Conservation (phyloP, 2,329 filamentous ascomycete genomes). For the Paecilomyces fulvus region DNA sequence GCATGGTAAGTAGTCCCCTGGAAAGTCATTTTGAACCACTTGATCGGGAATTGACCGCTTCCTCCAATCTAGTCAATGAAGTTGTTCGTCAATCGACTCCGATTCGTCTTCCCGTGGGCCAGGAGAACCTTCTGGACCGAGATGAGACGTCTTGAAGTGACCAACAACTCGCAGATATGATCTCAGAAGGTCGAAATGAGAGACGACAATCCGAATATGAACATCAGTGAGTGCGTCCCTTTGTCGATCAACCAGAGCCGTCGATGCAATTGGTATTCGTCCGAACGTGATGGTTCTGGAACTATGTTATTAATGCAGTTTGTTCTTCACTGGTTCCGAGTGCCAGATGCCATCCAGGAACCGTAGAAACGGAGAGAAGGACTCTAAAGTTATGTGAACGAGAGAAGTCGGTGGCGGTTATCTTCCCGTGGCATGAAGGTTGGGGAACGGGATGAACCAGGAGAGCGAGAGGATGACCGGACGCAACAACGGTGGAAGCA, state of each 20-base stretch:
- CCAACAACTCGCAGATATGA: neutral
- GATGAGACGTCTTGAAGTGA: neutral
- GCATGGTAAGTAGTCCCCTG: conserved; percentile 47
- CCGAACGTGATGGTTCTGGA: neutral
- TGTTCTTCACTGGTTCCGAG: neutral
- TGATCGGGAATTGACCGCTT: neutral
- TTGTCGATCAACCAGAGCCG: neutral
- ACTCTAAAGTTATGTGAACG: neutral
- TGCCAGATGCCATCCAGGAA: neutral
- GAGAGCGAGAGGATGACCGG: neutral
- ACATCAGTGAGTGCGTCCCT: neutral
- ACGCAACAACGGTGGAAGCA: neutral
- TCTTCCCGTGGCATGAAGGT: neutral
- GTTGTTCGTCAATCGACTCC: neutral
- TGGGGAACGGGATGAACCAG: neutral
- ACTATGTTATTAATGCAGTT: neutral
- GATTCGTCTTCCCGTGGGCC: neutral
- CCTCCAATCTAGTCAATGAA: neutral
- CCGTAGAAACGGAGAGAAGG: neutral
- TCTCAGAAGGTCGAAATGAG: neutral
- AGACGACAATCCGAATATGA: neutral
- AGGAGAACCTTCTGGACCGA: neutral
- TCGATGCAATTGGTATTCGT: neutral
- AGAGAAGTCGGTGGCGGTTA: neutral
- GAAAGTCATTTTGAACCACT: conserved; percentile 29